These are phyloP conservation scores for Excoecaria agallocha DNA, from an alignment of 345 rosid species.

Conservation along the genomic window DNA sequence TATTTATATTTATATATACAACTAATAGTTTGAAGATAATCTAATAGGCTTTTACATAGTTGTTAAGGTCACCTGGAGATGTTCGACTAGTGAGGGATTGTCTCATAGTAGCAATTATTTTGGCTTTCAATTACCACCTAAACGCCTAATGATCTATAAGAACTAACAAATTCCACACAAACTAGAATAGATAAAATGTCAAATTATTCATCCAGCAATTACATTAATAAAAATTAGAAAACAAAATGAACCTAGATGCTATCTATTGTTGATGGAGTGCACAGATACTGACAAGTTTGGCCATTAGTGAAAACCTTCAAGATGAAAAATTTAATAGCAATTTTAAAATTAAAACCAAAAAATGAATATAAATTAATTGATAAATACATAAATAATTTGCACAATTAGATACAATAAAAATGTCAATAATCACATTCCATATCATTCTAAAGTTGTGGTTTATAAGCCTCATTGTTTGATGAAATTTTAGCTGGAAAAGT, in stretches of 20 bases:
- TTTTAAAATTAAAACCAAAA: too few relatives aligned
- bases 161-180: neutral
- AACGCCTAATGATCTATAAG: neutral
- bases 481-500: constrained; percentile 7
- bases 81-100: too few relatives aligned
- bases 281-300: constrained; percentile 53
- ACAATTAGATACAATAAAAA: constrained; percentile 1
- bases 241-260: constrained; percentile 40
- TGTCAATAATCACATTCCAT: constrained; percentile 53
- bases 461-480: constrained; percentile 55
- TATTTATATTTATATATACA: too few relatives aligned
- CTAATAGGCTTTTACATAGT: too few relatives aligned
- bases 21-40: too few relatives aligned
- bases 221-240: neutral
- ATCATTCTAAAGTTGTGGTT: constrained; percentile 63
- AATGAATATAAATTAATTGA: constrained; percentile 1
- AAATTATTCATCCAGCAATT: neutral
- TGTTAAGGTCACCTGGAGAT: too few relatives aligned
- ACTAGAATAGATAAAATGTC: neutral
- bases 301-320: constrained; percentile 56
- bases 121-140: neutral
- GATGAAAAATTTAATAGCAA: constrained; percentile 20
- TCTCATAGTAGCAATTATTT: too few relatives aligned
- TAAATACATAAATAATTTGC: neutral
- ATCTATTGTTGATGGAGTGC: constrained; percentile 43